Base-by-base conservation (phyloP, 2,329 filamentous ascomycete species). In the Colletotrichum sp. region DNA sequence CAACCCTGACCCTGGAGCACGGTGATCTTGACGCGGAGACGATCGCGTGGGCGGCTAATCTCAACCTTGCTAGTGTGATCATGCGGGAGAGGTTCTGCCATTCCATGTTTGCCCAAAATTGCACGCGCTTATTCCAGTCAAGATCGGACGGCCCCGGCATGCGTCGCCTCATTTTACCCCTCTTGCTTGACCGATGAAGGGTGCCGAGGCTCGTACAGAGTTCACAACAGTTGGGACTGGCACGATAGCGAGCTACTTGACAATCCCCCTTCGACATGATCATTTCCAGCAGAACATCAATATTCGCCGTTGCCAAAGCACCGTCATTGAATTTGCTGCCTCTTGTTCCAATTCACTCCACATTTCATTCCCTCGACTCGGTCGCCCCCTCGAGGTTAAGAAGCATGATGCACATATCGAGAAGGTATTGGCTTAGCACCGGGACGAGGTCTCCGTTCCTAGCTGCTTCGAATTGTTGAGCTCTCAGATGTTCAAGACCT, bases 221-320 rank as follows among this genome's bases (percentile, higher is more conserved):
- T 68, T 75, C 57, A 58, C 70, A 73, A 73, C 43, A 52, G 70
- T 75, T 73, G 74, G 70, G 74, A 16, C 43, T 48, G 6, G 8
- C 6, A 8, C 63, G 43, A 57, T 75, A 73, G 30, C 48, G 4
- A 13, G 15, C 26, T 73, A 75, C 74, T n/a, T 52, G 6, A 6
- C 16, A 15, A 7, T 9, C 3, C 30, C 48, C 24, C 18, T 36
- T 64, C 13, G 34, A 21, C 9, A 9, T 7, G 7, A 9, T 13
- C n/a, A 9, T 24, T 38, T 18, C 10, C 12, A 26, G 21, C 43
- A 30, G 16, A 16, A 15, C 57, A 6, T 6, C 9, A 18, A 24
- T 32, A 8, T n/a, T 18, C 3, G n/a, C 55, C 13, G 13, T n/a
- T 8, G 18, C n/a, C 9, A 24, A 16, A 21, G 10, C 43, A 21